Conservation (phyloP, 2,329 filamentous ascomycete genomes). For the Talaromyces sp. region DNA sequence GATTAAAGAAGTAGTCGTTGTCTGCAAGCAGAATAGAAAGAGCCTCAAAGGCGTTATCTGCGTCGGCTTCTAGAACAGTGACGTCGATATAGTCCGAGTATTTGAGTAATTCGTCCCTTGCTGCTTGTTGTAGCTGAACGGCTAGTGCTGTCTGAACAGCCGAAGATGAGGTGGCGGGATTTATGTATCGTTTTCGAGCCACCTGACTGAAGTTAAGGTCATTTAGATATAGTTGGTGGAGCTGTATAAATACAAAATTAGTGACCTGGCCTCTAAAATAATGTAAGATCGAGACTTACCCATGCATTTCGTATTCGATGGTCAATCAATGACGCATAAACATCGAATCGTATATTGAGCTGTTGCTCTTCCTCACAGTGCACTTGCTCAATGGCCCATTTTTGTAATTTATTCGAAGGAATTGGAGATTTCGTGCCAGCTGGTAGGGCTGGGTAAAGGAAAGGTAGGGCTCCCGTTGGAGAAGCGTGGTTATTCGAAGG, state of each 20-base stretch:
- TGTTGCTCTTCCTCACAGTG: conserved; percentile 45
- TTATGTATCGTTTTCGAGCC: conserved; percentile 66
- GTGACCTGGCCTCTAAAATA: not conserved
- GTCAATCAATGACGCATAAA: conserved; percentile 73
- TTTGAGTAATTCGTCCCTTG: conserved; percentile 67
- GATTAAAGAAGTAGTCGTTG: conserved; percentile 58
- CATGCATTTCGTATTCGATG: conserved; percentile 77
- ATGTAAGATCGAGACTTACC: conserved; percentile 48
- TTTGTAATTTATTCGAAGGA: conserved; percentile 60
- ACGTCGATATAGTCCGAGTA: conserved; percentile 50
- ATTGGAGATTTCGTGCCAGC: conserved; percentile 45
- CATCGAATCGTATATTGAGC: conserved; percentile 58
- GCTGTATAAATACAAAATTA: conserved; percentile 37
- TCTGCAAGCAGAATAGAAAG: conserved; percentile 56
- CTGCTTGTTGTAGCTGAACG: conserved; percentile 65
- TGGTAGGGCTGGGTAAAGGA: conserved; percentile 60
- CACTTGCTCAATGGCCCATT: conserved; percentile 58
- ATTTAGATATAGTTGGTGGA: conserved; percentile 77
- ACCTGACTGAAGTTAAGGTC: conserved; percentile 60
- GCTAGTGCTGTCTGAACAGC: conserved; percentile 61
- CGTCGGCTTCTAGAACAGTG: conserved; percentile 55
- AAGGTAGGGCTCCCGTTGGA: conserved; percentile 80
- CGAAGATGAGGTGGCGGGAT: conserved; percentile 53
- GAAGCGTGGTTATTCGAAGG: conserved; percentile 90
- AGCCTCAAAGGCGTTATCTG: conserved; percentile 58